Percentiles rank a stretch among this genome's conserved stretches.
Conservation (phyloP, 1,139 yeast genomes). For the Taphrina deformans region DNA sequence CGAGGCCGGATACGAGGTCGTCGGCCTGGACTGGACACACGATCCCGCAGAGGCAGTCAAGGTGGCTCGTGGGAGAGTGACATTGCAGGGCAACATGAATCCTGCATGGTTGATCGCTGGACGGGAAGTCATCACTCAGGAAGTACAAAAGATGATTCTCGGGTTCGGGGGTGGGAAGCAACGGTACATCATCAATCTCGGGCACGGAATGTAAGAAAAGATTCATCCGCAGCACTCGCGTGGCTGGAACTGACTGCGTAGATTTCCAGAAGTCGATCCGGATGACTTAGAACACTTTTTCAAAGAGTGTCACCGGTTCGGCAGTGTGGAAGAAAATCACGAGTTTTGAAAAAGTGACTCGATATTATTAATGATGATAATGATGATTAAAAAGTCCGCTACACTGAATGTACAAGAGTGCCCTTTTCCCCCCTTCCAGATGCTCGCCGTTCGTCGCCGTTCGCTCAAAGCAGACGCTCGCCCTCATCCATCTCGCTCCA, state of each 20-base stretch:
- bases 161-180: slow-evolving; percentile 93
- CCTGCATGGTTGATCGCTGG: slow-evolving; percentile 94
- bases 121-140: slow-evolving; percentile 70
- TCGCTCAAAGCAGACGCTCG: neutral
- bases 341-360: slow-evolving; percentile 11
- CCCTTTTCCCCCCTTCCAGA: too few species aligned
- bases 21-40: slow-evolving; percentile 89
- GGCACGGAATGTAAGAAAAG: slow-evolving; percentile 35
- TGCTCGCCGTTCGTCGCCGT: neutral
- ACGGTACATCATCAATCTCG: slow-evolving; percentile 41
- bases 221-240: too few species aligned
- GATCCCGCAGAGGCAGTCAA: slow-evolving; percentile 83
- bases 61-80: slow-evolving; percentile 73
- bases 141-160: slow-evolving; percentile 81
- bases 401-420: too few species aligned
- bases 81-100: slow-evolving; percentile 91
- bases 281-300: slow-evolving; percentile 35
- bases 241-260: neutral
- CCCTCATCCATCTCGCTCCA: slow-evolving; percentile 13
- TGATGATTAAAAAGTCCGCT: too few species aligned
- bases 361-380: too few species aligned
- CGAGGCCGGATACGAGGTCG: slow-evolving; percentile 78
- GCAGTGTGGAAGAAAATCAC: slow-evolving; percentile 27
- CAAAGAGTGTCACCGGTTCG: slow-evolving; percentile 34
- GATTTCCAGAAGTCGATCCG: slow-evolving; percentile 34